phyloP scores from a whole-genome alignment of 1,284 basidiomycete species.

The Microbotryomycetes sp. region DNA sequence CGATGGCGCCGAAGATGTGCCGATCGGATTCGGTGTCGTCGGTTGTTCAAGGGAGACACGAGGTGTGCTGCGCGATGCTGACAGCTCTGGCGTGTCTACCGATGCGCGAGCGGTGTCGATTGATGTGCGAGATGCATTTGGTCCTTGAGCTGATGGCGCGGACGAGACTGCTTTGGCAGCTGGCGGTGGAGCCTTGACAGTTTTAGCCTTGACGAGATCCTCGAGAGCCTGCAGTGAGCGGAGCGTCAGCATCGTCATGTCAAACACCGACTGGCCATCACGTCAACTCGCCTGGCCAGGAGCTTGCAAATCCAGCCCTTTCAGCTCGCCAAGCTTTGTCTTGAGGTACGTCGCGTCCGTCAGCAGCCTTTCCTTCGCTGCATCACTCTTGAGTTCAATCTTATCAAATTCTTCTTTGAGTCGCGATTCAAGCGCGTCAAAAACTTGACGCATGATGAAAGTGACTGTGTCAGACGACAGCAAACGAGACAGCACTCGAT shows the following conservation, averaged over 20 bases:
- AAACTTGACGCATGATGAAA: slow-evolving; percentile 88
- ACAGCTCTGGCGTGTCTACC: background rate
- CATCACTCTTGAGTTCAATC: slow-evolving; percentile 70
- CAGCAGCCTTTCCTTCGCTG: slow-evolving; percentile 58
- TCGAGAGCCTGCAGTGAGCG: slow-evolving; percentile 9
- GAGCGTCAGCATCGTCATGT: background rate
- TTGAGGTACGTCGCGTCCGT: slow-evolving; percentile 31
- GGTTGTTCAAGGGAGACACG: slow-evolving; percentile 13
- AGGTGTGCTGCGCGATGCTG: background rate
- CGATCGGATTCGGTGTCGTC: background rate
- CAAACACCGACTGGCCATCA: too few species aligned
- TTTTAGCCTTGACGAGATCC: slow-evolving; percentile 17
- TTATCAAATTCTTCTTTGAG: slow-evolving; percentile 74
- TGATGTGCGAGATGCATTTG: background rate
- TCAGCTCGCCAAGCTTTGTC: slow-evolving; percentile 33
- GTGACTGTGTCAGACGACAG: slow-evolving; percentile 69
- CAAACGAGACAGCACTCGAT: slow-evolving; percentile 93
- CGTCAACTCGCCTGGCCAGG: slow-evolving; percentile 21
- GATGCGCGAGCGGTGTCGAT: background rate
- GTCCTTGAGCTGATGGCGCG: background rate
- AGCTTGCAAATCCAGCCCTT: slow-evolving; percentile 28
- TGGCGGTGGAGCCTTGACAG: background rate
- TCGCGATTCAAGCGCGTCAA: slow-evolving; percentile 81
- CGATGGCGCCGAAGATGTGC: background rate
- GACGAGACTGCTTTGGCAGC: background rate